Evolutionary conservation across 768 basidiomycete species (phyloP).

Genomic region (Floccularia luteovirens): DNA sequence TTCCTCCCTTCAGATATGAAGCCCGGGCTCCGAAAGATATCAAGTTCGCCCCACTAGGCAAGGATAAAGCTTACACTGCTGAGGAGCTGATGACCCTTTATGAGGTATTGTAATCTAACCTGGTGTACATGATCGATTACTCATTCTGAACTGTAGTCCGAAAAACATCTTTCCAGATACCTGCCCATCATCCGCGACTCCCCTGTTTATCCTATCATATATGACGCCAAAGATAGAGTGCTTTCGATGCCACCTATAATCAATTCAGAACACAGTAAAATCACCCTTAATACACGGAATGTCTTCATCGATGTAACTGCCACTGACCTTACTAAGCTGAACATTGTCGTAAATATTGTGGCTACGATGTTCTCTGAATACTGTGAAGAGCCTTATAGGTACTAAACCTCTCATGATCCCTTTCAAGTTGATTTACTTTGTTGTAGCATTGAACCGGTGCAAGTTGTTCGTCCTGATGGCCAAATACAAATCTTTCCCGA

Average conservation of each 20-base stretch:
- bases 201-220: constrained; percentile 96
- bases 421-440: constrained; percentile 1
- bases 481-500: constrained; percentile 73
- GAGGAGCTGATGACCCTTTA: constrained; percentile 91
- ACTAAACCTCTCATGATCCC: constrained; percentile 18
- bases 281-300: constrained; percentile 87
- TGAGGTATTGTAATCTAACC: constrained; percentile 53
- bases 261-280: constrained; percentile 96
- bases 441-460: constrained; percentile 87
- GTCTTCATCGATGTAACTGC: constrained; percentile 97
- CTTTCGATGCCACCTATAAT: constrained; percentile 98
- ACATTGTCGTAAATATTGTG: constrained; percentile 92
- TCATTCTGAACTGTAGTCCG: constrained; percentile 46
- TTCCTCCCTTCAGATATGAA: constrained; percentile 83
- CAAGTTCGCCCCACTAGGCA: constrained; percentile 84
- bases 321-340: constrained; percentile 93
- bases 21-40: constrained; percentile 80
- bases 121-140: neutral
- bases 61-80: constrained; percentile 72
- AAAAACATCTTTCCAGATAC: constrained; percentile 86
- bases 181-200: constrained; percentile 91
- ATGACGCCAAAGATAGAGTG: constrained; percentile 81
- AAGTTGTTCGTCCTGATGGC: constrained; percentile 74
- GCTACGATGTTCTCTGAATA: constrained; percentile 99
- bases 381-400: constrained; percentile 89